A percentile compares a stretch with the other conserved stretches of the same genome.
Evolutionary conservation across 768 basidiomycete species (phyloP).

Genomic region (Pleurotus eryngii): DNA sequence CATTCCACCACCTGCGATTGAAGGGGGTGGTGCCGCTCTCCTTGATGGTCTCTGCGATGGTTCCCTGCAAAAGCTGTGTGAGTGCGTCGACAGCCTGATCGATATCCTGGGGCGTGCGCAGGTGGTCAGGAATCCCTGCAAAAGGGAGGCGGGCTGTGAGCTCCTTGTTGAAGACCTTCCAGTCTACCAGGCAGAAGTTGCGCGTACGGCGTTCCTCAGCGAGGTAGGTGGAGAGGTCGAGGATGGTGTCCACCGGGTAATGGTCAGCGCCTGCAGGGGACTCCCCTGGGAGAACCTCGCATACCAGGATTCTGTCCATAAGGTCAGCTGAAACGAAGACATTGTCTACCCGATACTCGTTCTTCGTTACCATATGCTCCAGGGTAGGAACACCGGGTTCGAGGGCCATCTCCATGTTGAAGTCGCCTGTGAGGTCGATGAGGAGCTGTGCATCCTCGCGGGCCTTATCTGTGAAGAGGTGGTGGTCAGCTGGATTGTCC

Average conservation of each 20-base stretch:
- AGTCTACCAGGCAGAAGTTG: constrained; percentile 28
- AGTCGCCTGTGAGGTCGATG: background rate
- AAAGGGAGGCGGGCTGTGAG: background rate
- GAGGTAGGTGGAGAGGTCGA: constrained; percentile 11
- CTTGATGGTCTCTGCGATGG: background rate
- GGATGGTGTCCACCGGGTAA: background rate
- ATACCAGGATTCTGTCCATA: background rate
- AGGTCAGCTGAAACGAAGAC: background rate
- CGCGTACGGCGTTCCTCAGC: background rate
- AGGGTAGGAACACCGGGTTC: background rate
- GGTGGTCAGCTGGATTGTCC: too few relatives aligned
- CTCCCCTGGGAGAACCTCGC: background rate
- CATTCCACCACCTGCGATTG: background rate
- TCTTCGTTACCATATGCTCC: too few relatives aligned
- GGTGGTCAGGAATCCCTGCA: background rate
- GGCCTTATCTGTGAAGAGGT: too few relatives aligned
- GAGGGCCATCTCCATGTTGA: background rate
- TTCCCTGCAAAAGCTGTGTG: background rate
- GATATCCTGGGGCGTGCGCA: background rate
- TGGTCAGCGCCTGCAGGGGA: background rate
- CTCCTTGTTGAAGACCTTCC: constrained; percentile 22
- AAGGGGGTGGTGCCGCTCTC: background rate
- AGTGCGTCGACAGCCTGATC: background rate
- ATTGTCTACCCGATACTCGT: too few relatives aligned
- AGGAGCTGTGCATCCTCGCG: background rate